These are phyloP conservation scores for Sphagnum fallax DNA, from an alignment of 228 moss, liverwort and hornwort genomes.

Conservation along the genomic window DNA sequence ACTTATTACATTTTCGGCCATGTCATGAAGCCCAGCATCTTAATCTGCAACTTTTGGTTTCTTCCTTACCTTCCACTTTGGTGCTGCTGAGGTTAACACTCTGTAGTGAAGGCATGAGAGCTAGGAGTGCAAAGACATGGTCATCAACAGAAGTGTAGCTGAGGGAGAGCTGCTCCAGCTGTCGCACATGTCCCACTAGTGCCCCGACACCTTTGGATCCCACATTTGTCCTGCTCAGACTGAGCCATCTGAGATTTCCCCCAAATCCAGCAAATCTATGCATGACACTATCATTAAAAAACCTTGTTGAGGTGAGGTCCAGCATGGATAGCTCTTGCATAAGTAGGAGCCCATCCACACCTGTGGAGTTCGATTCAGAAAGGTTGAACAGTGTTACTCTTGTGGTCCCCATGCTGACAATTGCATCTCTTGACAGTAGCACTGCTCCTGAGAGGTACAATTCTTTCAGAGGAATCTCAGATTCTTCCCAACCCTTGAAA, in stretches of 20 bases:
- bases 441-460: slow-evolving; percentile 33
- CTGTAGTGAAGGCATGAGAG: slow-evolving; percentile 32
- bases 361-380: slow-evolving; percentile 21
- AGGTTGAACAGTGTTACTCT: slow-evolving; percentile 34
- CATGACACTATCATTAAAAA: slow-evolving; percentile 34
- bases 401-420: slow-evolving; percentile 6
- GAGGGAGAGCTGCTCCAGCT: slow-evolving; percentile 43
- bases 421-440: slow-evolving; percentile 17
- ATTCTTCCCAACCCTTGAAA: slow-evolving; percentile 10
- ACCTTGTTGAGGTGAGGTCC: slow-evolving; percentile 27
- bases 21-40: not conserved
- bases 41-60: not conserved
- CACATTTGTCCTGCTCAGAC: slow-evolving; percentile 40
- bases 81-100: slow-evolving; percentile 40
- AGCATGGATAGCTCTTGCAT: slow-evolving; percentile 30
- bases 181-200: slow-evolving; percentile 31
- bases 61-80: slow-evolving; percentile 25
- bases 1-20: not conserved
- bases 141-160: slow-evolving; percentile 47
- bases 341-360: slow-evolving; percentile 21
- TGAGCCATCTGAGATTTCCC: slow-evolving; percentile 31
- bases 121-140: slow-evolving; percentile 25
- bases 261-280: slow-evolving; percentile 28
- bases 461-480: slow-evolving; percentile 20
- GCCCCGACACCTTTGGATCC: slow-evolving; percentile 40